Conservation (phyloP, 495 filamentous ascomycete genomes). For the Xylaria acuta region DNA sequence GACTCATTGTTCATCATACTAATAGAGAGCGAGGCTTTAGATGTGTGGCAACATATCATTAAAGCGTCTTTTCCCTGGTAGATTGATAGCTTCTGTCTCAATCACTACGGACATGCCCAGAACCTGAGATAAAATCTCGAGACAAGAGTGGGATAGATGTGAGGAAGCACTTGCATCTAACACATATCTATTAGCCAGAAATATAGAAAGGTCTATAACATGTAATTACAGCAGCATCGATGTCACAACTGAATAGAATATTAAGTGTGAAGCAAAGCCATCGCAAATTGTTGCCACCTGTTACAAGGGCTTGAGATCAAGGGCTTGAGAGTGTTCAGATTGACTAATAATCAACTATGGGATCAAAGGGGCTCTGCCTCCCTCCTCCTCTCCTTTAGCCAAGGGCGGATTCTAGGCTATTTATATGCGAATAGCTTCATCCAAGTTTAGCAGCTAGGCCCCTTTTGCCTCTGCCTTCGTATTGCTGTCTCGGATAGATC, state of each 20-base stretch:
- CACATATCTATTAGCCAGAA: not conserved
- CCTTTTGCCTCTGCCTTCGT: no score
- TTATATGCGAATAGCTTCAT: no score
- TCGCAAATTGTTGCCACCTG: conserved; percentile 11
- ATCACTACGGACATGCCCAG: not conserved
- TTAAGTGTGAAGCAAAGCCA: not conserved
- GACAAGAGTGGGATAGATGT: not conserved
- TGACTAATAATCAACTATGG: no score
- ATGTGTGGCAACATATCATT: not conserved
- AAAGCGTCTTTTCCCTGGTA: not conserved
- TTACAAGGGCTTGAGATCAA: no score
- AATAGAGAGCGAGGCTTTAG: not conserved
- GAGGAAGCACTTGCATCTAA: not conserved
- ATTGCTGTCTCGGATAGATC: no score
- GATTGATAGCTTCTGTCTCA: no score
- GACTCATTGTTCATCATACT: not conserved
- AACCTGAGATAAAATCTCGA: not conserved
- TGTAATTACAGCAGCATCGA: not conserved
- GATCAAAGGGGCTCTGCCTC: no score
- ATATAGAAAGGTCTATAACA: not conserved
- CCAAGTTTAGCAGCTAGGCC: no score
- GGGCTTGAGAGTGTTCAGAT: no score
- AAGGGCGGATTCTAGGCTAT: no score
- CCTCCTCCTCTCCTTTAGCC: no score
- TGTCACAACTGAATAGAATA: not conserved